These are phyloP conservation scores for Pisolithus orientalis DNA, from an alignment of 768 basidiomycete genomes.

Conservation along the genomic window DNA sequence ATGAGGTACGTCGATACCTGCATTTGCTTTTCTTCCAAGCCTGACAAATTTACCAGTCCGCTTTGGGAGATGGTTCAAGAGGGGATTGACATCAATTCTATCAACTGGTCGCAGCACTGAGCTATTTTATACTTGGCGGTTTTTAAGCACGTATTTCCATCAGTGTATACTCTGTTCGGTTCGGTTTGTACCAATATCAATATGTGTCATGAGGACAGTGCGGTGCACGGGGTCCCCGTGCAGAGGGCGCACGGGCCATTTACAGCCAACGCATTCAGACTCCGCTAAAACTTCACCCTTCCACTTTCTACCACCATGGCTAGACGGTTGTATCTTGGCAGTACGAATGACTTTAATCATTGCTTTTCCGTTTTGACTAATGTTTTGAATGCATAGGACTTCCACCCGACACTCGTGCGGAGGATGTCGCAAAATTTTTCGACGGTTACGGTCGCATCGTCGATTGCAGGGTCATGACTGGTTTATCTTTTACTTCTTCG, in stretches of 20 bases:
- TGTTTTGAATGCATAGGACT: constrained; percentile 44
- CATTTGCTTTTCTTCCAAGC: constrained; percentile 6
- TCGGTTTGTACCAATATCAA: constrained; percentile 3
- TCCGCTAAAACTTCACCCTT: constrained; percentile 22
- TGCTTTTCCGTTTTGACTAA: constrained; percentile 6
- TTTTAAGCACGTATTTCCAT: constrained; percentile 1
- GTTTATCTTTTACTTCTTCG: constrained; percentile 35
- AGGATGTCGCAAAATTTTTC: constrained; percentile 85
- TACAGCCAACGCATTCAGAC: constrained; percentile 23
- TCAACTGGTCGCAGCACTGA: constrained; percentile 82
- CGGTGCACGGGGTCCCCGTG: constrained; percentile 16
- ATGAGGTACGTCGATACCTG: constrained; percentile 61
- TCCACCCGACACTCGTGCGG: constrained; percentile 75
- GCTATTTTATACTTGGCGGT: no score
- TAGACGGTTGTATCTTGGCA: constrained; percentile 80
- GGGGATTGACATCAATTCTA: constrained; percentile 91
- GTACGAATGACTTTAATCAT: constrained; percentile 36
- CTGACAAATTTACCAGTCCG: constrained; percentile 45
- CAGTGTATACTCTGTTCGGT: constrained; percentile 10
- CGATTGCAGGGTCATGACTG: constrained; percentile 93
- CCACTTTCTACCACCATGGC: constrained; percentile 50
- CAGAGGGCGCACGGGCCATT: constrained; percentile 22
- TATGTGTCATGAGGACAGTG: background rate
- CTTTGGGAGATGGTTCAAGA: constrained; percentile 99
- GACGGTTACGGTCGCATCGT: constrained; percentile 84